These are phyloP conservation scores for Artemisia tridentata DNA, from an alignment of 129 eudicot species.

Conservation along the genomic window DNA sequence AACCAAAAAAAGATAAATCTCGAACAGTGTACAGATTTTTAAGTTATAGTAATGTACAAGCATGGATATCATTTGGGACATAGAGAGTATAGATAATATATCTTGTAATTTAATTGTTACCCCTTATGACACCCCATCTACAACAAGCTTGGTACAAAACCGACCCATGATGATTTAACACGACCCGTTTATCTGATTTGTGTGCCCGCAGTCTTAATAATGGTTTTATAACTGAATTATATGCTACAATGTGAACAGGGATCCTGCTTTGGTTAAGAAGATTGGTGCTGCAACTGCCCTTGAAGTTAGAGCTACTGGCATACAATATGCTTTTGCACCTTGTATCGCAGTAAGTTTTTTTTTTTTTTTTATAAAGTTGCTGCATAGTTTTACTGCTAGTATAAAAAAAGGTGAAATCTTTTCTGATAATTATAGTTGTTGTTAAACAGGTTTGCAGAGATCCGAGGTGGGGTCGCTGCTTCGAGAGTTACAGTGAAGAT, in stretches of 20 bases:
- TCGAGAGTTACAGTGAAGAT: constrained; percentile 52
- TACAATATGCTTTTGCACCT: constrained; percentile 76
- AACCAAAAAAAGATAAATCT: too few species aligned
- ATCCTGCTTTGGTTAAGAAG: constrained; percentile 59
- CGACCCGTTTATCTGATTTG: background rate
- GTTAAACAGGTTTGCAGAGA: constrained; percentile 54
- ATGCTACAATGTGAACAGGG: constrained; percentile 43
- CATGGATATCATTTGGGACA: constrained; percentile 1
- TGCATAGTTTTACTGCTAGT: constrained; percentile 10
- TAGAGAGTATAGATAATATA: constrained; percentile 2
- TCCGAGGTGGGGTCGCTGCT: constrained; percentile 65
- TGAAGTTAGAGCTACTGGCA: constrained; percentile 94
- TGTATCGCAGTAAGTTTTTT: constrained; percentile 75
- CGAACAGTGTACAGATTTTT: constrained; percentile 1
- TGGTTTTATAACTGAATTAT: constrained; percentile 17
- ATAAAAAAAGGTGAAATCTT: background rate
- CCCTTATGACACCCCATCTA: constrained; percentile 23
- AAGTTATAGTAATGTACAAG: constrained; percentile 18
- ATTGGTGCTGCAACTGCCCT: constrained; percentile 91
- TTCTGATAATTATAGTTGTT: background rate
- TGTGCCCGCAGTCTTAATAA: constrained; percentile 8
- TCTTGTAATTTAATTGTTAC: background rate
- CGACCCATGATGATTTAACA: background rate
- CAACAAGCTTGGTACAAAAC: constrained; percentile 7
- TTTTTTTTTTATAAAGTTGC: background rate